Base-by-base conservation (phyloP, 23 red algal species). In the Chondrus crispus region DNA sequence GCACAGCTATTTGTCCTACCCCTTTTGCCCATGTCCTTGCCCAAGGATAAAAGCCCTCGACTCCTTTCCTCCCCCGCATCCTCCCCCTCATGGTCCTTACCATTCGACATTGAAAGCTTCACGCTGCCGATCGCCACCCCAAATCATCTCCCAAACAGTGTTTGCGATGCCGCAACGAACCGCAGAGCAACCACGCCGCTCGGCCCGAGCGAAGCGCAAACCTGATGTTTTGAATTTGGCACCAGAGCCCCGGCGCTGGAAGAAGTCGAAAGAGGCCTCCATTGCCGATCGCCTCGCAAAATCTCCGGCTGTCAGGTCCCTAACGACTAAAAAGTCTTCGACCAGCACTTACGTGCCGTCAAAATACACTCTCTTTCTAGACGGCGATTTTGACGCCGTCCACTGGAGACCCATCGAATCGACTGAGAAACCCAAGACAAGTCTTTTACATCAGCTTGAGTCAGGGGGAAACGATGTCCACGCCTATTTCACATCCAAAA, bases 401-500 rank as follows among this genome's bases (percentile, higher is more conserved):
- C 50, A n/a, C 3, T 87, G 84, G 84, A 71, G 53, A 5, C 84
- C 84, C 2, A 32, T 9, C 30, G 8, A 26, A 32, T 11, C 36
- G 12, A 43, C 64, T 53, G 40, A n/a, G 22, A 43, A 51, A 11
- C 53, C 62, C 18, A 14, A 54, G 11, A 72, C 55, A 54, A 53
- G 66, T 48, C 28, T 87, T 43, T 62, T 53, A 73, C 71, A 87
- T 48, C 48, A 54, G 45, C 43, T 71, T 72, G 5, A 5, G 63
- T 54, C 36, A 72, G 48, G 62, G 71, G 49, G 29, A 37, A 49
- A 66, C 33, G 74, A 53, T 35, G 60, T 90, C 30, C 87, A 90
- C 62, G 69, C 69, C 18, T 90, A 90, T 69, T 90, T 90, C 46
- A 90, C 69, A 41, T 62, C 87, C 50, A 36, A 64, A 44, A 64